These are phyloP conservation scores for Backusella parvicylindrica DNA, from an alignment of 192 early-diverging fungal species.

Conservation along the genomic window DNA sequence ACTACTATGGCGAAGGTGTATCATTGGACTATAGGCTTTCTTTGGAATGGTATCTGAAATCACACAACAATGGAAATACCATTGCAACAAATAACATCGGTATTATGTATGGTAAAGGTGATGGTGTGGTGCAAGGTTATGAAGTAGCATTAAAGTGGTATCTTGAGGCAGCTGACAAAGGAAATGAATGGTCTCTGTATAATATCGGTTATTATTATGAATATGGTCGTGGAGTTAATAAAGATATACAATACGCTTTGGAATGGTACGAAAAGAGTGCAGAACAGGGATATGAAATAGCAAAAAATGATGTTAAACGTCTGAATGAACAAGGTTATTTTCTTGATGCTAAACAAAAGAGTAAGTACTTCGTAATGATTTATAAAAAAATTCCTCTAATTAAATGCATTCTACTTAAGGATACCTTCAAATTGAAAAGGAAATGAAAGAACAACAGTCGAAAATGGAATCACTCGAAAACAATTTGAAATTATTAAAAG, in stretches of 20 bases:
- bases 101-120: background rate
- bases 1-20: background rate
- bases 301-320: no score
- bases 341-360: no score
- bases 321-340: no score
- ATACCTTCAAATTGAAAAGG: no score
- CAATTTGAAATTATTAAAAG: no score
- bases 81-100: background rate
- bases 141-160: background rate
- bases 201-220: background rate
- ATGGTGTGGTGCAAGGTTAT: background rate
- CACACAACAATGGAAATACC: background rate
- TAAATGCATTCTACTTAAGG: no score
- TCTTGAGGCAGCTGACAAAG: background rate
- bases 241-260: background rate
- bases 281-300: background rate
- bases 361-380: no score
- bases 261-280: background rate
- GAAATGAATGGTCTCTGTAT: background rate
- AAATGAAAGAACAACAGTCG: no score
- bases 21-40: background rate
- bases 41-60: background rate
- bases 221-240: background rate
- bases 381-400: no score
- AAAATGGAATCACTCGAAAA: no score